Conservation (phyloP, 2,329 filamentous ascomycete genomes). For the Trichocomaceae sp. region DNA sequence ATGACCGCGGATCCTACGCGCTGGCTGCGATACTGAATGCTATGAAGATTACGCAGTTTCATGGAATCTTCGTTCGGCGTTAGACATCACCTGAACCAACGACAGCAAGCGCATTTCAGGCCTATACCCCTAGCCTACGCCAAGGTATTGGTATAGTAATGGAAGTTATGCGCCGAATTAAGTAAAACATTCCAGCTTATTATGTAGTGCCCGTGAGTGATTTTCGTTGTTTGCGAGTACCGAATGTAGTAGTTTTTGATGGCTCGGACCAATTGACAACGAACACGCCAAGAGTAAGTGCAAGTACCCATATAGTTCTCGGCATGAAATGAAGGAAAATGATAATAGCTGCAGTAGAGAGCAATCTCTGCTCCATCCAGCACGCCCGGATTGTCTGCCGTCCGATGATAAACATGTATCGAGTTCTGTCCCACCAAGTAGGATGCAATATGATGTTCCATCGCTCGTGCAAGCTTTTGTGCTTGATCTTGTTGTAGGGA, state of each 20-base stretch:
- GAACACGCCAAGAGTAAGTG: neutral
- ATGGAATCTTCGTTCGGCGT: no score
- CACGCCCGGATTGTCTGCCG: no score
- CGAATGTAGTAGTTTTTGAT: neutral
- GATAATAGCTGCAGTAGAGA: neutral
- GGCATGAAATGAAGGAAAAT: neutral
- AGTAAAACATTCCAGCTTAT: no score
- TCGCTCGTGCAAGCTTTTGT: neutral
- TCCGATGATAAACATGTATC: neutral
- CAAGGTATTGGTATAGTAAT: no score
- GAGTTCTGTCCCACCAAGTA: neutral
- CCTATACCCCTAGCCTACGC: no score
- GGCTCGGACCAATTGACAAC: neutral
- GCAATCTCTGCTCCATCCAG: neutral
- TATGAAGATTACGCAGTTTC: constrained; percentile 1
- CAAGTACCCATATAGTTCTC: neutral
- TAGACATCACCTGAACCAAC: no score
- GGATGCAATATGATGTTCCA: neutral
- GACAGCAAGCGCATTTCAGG: no score
- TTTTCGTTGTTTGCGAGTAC: neutral
- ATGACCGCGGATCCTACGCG: neutral
- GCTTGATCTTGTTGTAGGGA: neutral
- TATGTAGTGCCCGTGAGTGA: no score
- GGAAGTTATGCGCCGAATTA: no score
- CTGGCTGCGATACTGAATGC: constrained; percentile 8